A percentile compares a stretch with the other conserved stretches of the same genome.
phyloP scores from a whole-genome alignment of 2,329 filamentous ascomycete species.

The Alternaria infectoria region DNA sequence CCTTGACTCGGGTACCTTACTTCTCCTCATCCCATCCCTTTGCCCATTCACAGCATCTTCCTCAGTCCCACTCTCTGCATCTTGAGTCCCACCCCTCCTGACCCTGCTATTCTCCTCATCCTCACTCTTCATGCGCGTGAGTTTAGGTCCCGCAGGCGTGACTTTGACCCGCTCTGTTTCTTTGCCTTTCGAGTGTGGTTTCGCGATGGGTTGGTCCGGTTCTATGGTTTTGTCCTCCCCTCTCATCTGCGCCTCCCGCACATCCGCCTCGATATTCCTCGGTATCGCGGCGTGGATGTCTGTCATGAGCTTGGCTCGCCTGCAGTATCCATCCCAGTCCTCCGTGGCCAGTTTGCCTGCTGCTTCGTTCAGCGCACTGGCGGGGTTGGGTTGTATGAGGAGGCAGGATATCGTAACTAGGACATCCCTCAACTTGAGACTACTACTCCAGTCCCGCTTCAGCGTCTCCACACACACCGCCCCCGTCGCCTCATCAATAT shows the following conservation, averaged over 20 bases:
- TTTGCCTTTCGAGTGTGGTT: constrained; percentile 28
- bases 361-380: constrained; percentile 67
- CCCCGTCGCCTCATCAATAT: constrained; percentile 67
- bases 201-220: constrained; percentile 16
- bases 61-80: constrained; percentile 40
- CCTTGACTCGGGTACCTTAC: neutral
- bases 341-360: constrained; percentile 64
- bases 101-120: constrained; percentile 41
- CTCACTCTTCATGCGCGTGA: constrained; percentile 22
- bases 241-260: constrained; percentile 60
- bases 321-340: constrained; percentile 63
- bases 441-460: constrained; percentile 67
- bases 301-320: constrained; percentile 66
- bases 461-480: constrained; percentile 69
- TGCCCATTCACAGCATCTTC: constrained; percentile 48
- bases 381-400: constrained; percentile 68
- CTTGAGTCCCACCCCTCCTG: constrained; percentile 25
- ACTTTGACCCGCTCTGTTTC: constrained; percentile 29
- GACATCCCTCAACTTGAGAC: constrained; percentile 65
- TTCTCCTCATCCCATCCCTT: constrained; percentile 20
- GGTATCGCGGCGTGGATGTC: constrained; percentile 61
- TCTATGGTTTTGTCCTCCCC: constrained; percentile 56
- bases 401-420: constrained; percentile 66
- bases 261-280: constrained; percentile 50
- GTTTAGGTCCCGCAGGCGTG: constrained; percentile 26